phyloP scores from a whole-genome alignment of 176 grass and related monocot species.

The maize (Zea mays) region DNA sequence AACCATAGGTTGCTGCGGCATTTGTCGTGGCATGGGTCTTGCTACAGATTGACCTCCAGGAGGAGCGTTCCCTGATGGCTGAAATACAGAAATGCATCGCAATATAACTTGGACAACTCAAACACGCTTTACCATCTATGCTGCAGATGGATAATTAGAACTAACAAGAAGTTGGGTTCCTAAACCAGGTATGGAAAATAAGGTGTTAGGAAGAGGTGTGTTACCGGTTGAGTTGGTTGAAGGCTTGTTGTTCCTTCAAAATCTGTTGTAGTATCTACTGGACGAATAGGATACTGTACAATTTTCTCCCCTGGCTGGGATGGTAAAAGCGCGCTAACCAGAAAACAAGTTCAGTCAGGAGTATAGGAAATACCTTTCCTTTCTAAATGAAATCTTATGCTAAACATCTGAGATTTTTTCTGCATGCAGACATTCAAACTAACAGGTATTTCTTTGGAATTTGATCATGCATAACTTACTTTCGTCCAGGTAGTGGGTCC shows the following conservation, averaged over 20 bases:
- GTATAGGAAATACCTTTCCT: constrained; percentile 3
- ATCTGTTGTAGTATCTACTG: constrained; percentile 88
- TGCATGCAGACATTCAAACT: neutral
- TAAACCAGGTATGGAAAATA: constrained; percentile 18
- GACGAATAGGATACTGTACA: constrained; percentile 81
- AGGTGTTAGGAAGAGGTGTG: constrained; percentile 6
- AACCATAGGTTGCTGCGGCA: constrained; percentile 72
- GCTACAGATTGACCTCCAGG: constrained; percentile 56
- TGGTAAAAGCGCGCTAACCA: constrained; percentile 75
- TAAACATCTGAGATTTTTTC: constrained; percentile 24
- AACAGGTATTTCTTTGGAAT: constrained; percentile 19
- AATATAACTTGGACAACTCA: neutral
- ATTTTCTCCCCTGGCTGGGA: constrained; percentile 84
- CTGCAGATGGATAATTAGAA: constrained; percentile 18
- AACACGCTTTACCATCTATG: constrained; percentile 5
- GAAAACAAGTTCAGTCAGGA: constrained; percentile 36
- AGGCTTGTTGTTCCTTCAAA: constrained; percentile 95
- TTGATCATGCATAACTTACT: constrained; percentile 72
- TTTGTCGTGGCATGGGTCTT: constrained; percentile 72
- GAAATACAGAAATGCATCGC: constrained; percentile 30
- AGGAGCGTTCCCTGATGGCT: constrained; percentile 72
- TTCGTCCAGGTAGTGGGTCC: constrained; percentile 90
- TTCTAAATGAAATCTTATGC: constrained; percentile 16
- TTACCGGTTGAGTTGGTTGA: constrained; percentile 91
- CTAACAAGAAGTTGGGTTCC: neutral